Base-by-base conservation (phyloP, 169 alveolate species). In the Eimeria praecox region DNA sequence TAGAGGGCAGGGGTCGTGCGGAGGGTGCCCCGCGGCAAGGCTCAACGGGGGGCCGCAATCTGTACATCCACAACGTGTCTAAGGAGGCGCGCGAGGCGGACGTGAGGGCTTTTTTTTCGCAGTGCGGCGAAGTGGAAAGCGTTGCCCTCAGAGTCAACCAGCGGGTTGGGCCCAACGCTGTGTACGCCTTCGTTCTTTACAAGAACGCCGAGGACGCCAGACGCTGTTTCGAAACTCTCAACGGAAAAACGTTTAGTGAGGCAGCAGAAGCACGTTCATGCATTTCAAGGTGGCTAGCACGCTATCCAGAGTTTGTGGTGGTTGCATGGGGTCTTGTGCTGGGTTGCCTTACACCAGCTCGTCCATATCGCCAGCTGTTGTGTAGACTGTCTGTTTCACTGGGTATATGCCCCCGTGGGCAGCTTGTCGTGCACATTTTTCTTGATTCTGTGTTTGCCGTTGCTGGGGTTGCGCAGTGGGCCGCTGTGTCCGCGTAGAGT, bases 31-130 rank as follows among this genome's bases (percentile, higher is more conserved):
- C 93, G 9, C 93, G 93, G 40, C 93, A 87, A 69, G 80, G 95
- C 18, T 35, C 73, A 35, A 71, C 71, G 33, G 91, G 95, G 49
- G 95, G 91, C 83, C 83, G 96, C 52, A 93, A 93, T 22, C 62
- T 93, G 88, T 93, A 93, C 93, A 93, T 93, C 75, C 96, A 93
- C 77, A 93, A 93, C 93, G 96, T 93, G 30, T 87, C 96, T 9
- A 78, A 77, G 77, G 96, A 93, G 59, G 96, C 96, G 12, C 33
- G 92, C 10, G 96, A 93, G 46, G 73, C 96, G 38, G 94, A 93
- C 66, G 78, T 93, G 44, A 83, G 59, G 69, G 66, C 52, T 0
- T 93, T 93, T 40, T 93, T 93, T 49, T 93, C 96, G 24, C 96
- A 93, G 82, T 93, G 90, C 66, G 96, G 96, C 42, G 89, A 93